These are phyloP conservation scores for Suhomyces sp. DNA, from an alignment of 805 yeast genomes.

Conservation along the genomic window DNA sequence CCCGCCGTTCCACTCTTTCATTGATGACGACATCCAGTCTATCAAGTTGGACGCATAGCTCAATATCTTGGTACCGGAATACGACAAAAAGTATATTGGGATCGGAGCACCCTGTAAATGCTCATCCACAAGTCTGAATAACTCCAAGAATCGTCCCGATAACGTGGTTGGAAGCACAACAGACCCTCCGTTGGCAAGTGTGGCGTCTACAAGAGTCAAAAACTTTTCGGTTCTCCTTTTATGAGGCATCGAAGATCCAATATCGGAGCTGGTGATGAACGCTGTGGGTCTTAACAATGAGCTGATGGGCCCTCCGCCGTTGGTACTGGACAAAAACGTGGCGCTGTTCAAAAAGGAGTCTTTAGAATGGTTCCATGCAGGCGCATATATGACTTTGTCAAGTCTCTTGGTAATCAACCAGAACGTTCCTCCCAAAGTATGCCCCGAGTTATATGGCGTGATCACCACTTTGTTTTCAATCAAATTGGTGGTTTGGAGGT, in stretches of 20 bases:
- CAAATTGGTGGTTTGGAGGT: conserved; percentile 68
- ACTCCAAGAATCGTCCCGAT: conserved; percentile 77
- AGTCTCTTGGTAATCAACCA: conserved; percentile 75
- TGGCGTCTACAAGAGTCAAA: conserved; percentile 57
- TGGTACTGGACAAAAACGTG: conserved; percentile 45
- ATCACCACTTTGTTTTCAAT: conserved; percentile 63
- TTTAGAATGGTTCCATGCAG: conserved; percentile 91
- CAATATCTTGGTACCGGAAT: conserved; percentile 73
- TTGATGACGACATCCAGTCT: conserved; percentile 93
- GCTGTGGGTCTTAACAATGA: conserved; percentile 76
- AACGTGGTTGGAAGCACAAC: conserved; percentile 79
- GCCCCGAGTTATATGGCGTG: conserved; percentile 89
- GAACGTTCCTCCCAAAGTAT: conserved; percentile 87
- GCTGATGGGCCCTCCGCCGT: conserved; percentile 58
- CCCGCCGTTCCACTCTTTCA: conserved; percentile 61
- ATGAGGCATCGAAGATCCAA: conserved; percentile 64
- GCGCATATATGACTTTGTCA: conserved; percentile 84
- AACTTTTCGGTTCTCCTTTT: conserved; percentile 63
- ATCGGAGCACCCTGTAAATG: conserved; percentile 56
- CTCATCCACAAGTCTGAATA: conserved; percentile 69
- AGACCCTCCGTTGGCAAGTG: conserved; percentile 73
- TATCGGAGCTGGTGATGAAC: conserved; percentile 67
- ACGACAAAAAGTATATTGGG: conserved; percentile 75
- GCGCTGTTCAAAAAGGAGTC: conserved; percentile 82
- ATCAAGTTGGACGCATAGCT: conserved; percentile 84